phyloP scores from a whole-genome alignment of 2,329 filamentous ascomycete genomes.

The Nemania sp. region DNA sequence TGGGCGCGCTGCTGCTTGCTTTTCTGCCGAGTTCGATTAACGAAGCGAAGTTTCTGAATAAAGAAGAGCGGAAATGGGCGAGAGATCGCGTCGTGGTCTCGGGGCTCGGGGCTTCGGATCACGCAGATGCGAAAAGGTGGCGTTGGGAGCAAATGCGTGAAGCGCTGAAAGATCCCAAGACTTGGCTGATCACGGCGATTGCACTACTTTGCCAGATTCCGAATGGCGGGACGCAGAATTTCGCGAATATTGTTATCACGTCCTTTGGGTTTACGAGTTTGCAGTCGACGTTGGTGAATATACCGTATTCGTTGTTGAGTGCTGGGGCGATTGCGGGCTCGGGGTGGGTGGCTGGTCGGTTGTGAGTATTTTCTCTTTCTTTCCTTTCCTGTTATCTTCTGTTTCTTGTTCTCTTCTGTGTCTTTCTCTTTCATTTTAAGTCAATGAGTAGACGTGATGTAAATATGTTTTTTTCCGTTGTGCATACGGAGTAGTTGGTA shows the following conservation, averaged over 20 bases:
- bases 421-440: background rate
- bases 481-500: background rate
- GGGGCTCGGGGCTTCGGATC: conserved; percentile 56
- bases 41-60: conserved; percentile 59
- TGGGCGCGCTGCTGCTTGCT: conserved; percentile 52
- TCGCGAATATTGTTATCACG: conserved; percentile 59
- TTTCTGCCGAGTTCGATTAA: conserved; percentile 58
- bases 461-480: background rate
- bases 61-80: conserved; percentile 54
- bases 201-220: conserved; percentile 60
- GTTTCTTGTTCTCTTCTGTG: background rate
- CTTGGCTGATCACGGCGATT: conserved; percentile 60
- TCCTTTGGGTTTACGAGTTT: conserved; percentile 60
- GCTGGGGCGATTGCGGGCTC: conserved; percentile 51
- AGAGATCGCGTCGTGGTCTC: conserved; percentile 51
- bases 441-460: background rate
- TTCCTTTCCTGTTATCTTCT: background rate
- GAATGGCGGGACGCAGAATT: conserved; percentile 64
- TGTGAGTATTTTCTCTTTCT: conserved; percentile 23
- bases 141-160: conserved; percentile 56
- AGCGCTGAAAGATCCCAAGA: conserved; percentile 60
- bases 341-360: conserved; percentile 55
- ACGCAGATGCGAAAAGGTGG: conserved; percentile 44
- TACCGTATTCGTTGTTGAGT: conserved; percentile 59
- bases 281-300: conserved; percentile 59